These are phyloP conservation scores for Gossypium thurberi DNA, from an alignment of 345 rosid genomes.

Conservation along the genomic window DNA sequence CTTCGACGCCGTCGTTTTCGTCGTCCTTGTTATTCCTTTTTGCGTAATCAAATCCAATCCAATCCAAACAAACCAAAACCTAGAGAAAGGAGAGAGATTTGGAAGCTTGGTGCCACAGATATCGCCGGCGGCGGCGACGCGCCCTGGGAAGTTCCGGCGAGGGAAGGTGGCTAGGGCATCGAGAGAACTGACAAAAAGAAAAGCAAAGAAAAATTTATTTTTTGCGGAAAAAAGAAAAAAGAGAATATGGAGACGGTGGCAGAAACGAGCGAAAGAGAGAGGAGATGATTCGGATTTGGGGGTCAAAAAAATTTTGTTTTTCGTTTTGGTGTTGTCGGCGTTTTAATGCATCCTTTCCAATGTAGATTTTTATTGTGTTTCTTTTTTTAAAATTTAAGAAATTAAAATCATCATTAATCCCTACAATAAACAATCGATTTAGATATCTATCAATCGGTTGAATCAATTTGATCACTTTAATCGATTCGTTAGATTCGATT, in stretches of 20 bases:
- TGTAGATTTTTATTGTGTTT: neutral
- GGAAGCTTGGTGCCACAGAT: neutral
- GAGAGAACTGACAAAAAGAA: neutral
- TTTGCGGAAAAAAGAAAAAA: neutral
- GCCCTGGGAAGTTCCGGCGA: slow-evolving; percentile 6
- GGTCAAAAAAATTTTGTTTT: neutral
- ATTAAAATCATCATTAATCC: no score
- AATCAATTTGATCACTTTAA: no score
- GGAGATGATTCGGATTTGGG: neutral
- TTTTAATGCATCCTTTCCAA: neutral
- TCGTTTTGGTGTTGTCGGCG: slow-evolving; percentile 1
- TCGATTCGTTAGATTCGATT: no score
- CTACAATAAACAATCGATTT: no score
- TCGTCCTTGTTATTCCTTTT: neutral
- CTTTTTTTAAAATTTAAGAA: neutral
- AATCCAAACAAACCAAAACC: neutral
- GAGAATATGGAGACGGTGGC: neutral
- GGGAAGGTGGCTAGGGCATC: slow-evolving; percentile 8
- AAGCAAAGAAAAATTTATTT: no score
- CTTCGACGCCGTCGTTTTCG: neutral
- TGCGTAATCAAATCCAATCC: slow-evolving; percentile 6
- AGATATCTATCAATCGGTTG: no score
- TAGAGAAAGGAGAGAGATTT: neutral
- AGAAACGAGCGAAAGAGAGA: neutral
- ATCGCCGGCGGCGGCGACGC: slow-evolving; percentile 12